Evolutionary conservation across 2,329 filamentous ascomycete genomes (phyloP), one percentile per base, ranked within the genome.

Genomic region (Aspergillus carbonarius): DNA sequence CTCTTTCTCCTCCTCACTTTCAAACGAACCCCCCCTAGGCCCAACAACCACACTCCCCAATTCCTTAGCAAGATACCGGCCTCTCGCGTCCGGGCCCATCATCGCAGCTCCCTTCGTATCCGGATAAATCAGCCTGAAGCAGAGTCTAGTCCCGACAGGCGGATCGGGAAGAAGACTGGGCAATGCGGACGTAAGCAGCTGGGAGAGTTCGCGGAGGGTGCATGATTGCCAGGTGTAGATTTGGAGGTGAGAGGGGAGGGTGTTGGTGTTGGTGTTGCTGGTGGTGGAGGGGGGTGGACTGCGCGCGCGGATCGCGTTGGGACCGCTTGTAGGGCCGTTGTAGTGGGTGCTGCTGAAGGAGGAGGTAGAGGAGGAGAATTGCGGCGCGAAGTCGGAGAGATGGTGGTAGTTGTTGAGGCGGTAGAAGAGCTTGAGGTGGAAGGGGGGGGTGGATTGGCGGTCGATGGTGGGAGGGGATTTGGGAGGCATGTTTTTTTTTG

Each of bases 161-260:
- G 90, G 90, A 37, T 83, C 80, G 0, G 92, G 91, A 2, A 96
- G 83, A 18, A 92, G 78, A 2, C 81, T 77, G 0, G 90, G 89
- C 1, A 91, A 81, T 1, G 88, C 83, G 52, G 85, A 84, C 27
- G 86, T 85, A 57, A 98, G 83, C 55, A 93, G 87, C 57, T 90
- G 85, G 20, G 89, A 88, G 35, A 98, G 86, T 74, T 97, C 92
- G 64, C 84, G 82, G 23, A 98, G 83, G 2, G 90, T 92, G 77
- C 90, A 93, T 68, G 85, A 86, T 57, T 86, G 83, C 90, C 92
- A 96, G 58, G 92, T 93, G 81, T 97, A 93, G 68, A 97, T 88
- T 61, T 90, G 84, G 25, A 96, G 81, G 72, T 89, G 85, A 7
- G 88, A 79, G 52, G 88, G 86, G 20, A 90, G 51, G 9, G 30